Evolutionary conservation across 495 filamentous ascomycete genomes (phyloP), one percentile per base, ranked within the genome.

Genomic region (Aspergillus cavernicola): DNA sequence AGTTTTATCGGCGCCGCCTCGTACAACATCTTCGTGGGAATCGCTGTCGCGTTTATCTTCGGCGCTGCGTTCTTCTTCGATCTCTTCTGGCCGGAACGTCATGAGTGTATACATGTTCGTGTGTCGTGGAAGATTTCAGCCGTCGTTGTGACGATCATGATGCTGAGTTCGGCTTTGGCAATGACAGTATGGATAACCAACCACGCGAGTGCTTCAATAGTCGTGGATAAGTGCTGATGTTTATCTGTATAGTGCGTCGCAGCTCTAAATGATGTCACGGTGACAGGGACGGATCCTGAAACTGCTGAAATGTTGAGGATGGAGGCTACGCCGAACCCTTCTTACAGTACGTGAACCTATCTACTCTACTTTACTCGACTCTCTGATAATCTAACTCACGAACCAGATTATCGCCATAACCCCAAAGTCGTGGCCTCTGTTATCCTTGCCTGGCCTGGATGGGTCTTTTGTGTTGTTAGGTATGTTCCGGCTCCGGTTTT

Each of bases 61-160:
- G 76, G 78, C 20, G 71, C 66, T 9, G 78, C 66, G 6, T 80
- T 79, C 63, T 80, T 79, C 69, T 79, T 79, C 54, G 78, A 80
- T 46, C 66, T 81, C 5, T 76, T 78, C 57, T 79, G 74, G 75
- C 75, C 78, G 4, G 74, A 76, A 29, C 68, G 76, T 9, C 54
- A 66, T 8, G 76, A 81, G 59, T 69, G 62, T n/a, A 53, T 46
- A 29, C 44, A 57, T 37, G 75, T 78, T 1, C 66, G 68, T 31
- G 50, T 74, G 13, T 70, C 75, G 6, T 81, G 76, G 78, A 74
- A 70, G 46, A 66, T 74, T 10, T 75, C 66, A 43, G 67, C 73
- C 0, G 64, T 77, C 2, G 45, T 75, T 6, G 66, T 76, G 6
- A 66, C 66, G 20, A 16, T 73, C 6, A 67, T 76, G 57, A 69